Conservation (phyloP, 441 rosid genomes). For the Eutrema salsugineum region DNA sequence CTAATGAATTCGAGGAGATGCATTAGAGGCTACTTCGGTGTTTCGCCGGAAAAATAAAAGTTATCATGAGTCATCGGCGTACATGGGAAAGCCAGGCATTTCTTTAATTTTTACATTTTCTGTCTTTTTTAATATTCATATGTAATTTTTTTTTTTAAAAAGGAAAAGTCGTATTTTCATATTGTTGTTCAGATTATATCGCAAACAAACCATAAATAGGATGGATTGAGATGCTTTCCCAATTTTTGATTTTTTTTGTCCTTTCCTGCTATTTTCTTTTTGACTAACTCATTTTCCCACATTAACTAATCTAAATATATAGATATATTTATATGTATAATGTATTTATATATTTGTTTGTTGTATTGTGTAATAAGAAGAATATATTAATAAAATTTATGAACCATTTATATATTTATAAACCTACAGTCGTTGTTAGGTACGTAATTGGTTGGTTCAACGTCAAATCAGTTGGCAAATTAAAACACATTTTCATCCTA, state of each 20-base stretch:
- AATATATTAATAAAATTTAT: background rate
- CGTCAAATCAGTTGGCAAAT: constrained; percentile 23
- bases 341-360: background rate
- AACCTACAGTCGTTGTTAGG: constrained; percentile 2
- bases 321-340: background rate
- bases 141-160: background rate
- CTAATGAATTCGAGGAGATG: background rate
- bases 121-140: background rate
- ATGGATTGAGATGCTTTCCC: constrained; percentile 4
- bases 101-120: background rate
- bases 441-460: constrained; percentile 23
- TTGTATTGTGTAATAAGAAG: background rate
- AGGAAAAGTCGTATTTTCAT: background rate
- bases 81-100: constrained; percentile 37
- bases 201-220: background rate
- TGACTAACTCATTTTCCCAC: background rate
- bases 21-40: constrained; percentile 20
- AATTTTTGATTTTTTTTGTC: background rate
- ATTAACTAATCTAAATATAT: background rate
- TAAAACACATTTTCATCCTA: background rate
- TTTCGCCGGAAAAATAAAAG: constrained; percentile 20
- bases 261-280: background rate
- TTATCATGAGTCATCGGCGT: constrained; percentile 20
- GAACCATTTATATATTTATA: background rate
- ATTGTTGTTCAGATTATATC: background rate